Base-by-base conservation (phyloP, 441 rosid genomes). In the Gossypium trilobum region DNA sequence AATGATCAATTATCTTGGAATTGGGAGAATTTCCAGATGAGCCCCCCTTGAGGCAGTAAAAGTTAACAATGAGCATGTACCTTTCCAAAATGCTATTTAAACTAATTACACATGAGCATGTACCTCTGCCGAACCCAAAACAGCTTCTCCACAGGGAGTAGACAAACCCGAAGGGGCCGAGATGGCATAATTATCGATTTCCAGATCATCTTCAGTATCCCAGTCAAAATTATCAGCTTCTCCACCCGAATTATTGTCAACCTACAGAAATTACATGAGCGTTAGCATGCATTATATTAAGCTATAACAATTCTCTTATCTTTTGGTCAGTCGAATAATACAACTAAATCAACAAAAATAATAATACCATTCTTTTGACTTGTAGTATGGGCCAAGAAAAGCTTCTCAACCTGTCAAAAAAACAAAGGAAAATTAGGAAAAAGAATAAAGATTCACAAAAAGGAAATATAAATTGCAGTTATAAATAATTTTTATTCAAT, bases 121-220 rank as follows among this genome's bases (percentile, higher is more conserved):
- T 73, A 85, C 86, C 84, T 83, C 83, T 50, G 11, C 62, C 70
- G 78, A 75, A 74, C 81, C 74, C 1, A 71, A 71, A 64, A 14
- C 58, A 73, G 76, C 69, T 74, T 81, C 82, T 75, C 61, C 86
- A 50, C 60, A 36, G 67, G 68, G 83, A 72, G 70, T 67, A 2
- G 79, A 42, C 20, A 74, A 65, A 68, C 73, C 76, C 0, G 86
- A 75, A 36, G 73, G 57, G 58, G 88, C 75, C 51, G 83, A 64
- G 27, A 48, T 29, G 0, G 73, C 52, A 66, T 63, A 81, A 36
- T 78, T 84, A 46, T 84, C 89, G 33, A 87, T 79, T 74, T 87
- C 92, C 63, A 77, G 78, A 19, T 87, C 96, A 78, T 90, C 92
- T 29, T 90, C 92, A 16, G 87, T 85, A 65, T 83, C 78, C 96